phyloP scores from a whole-genome alignment of 768 basidiomycete species.

The Boletus patriciae region DNA sequence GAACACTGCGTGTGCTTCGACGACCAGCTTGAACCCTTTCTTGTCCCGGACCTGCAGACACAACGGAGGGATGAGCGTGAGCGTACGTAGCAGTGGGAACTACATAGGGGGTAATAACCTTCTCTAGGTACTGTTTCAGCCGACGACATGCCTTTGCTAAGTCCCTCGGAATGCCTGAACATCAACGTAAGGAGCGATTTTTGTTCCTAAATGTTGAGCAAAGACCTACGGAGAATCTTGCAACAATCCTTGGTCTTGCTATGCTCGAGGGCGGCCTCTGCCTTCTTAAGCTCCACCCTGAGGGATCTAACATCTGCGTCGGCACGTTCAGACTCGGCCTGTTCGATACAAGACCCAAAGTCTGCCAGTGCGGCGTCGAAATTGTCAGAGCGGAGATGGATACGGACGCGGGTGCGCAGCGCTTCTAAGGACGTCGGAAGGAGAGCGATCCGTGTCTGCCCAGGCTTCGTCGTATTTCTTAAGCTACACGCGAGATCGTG shows the following conservation, averaged over 20 bases:
- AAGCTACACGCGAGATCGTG: slow-evolving; percentile 43
- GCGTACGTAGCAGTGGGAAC: neutral
- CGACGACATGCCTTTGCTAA: slow-evolving; percentile 91
- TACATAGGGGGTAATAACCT: slow-evolving; percentile 42
- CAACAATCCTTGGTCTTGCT: slow-evolving; percentile 92
- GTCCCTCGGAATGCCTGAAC: slow-evolving; percentile 46
- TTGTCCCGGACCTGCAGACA: slow-evolving; percentile 79
- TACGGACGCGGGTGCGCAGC: slow-evolving; percentile 80
- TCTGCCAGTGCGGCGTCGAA: slow-evolving; percentile 71
- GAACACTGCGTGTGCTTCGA: slow-evolving; percentile 78
- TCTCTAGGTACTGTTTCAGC: slow-evolving; percentile 83
- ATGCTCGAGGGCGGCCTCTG: slow-evolving; percentile 77
- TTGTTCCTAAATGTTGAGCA: neutral
- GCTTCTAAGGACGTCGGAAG: slow-evolving; percentile 77
- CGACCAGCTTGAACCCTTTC: slow-evolving; percentile 92
- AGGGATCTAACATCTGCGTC: slow-evolving; percentile 64
- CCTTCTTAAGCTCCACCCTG: slow-evolving; percentile 70
- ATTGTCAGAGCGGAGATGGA: slow-evolving; percentile 70
- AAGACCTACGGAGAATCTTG: slow-evolving; percentile 58
- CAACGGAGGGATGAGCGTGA: neutral
- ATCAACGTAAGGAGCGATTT: neutral
- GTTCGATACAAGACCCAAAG: slow-evolving; percentile 78
- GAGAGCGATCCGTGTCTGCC: slow-evolving; percentile 64
- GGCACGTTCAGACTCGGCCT: slow-evolving; percentile 61
- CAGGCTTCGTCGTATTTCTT: slow-evolving; percentile 67